Conservation (phyloP, 1,139 yeast genomes). For the Sugiyamaella novakii region DNA sequence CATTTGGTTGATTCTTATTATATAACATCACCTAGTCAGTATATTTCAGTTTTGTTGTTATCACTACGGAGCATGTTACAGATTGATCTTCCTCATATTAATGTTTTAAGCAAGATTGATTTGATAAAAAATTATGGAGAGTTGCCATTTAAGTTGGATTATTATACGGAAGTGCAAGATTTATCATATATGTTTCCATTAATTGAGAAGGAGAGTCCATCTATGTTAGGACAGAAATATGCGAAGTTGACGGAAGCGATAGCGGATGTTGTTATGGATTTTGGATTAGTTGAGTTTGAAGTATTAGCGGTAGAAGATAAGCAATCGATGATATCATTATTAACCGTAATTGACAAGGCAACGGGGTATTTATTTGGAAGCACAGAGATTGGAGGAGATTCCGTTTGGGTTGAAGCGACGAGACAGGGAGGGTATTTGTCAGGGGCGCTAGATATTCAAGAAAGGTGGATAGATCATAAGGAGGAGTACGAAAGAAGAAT, state of each 20-base stretch:
- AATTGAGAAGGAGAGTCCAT: conserved; percentile 66
- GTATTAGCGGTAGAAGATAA: conserved; percentile 91
- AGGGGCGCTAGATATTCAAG: conserved; percentile 76
- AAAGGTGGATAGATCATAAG: conserved; percentile 91
- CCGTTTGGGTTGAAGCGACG: conserved; percentile 93
- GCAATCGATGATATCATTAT: conserved; percentile 80
- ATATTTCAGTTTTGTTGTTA: conserved; percentile 77
- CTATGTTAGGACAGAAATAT: conserved; percentile 62
- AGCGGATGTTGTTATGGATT: conserved; percentile 83
- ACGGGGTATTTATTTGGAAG: conserved; percentile 92
- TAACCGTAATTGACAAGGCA: conserved; percentile 81
- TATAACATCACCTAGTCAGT: conserved; percentile 85
- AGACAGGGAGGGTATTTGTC: conserved; percentile 66
- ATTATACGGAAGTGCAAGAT: conserved; percentile 91
- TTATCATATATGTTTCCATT: conserved; percentile 66
- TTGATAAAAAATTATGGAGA: conserved; percentile 67
- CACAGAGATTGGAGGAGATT: conserved; percentile 92
- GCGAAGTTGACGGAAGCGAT: conserved; percentile 74
- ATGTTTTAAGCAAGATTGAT: conserved; percentile 90
- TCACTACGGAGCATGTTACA: conserved; percentile 91
- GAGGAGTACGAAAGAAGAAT: conserved; percentile 61
- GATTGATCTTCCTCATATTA: conserved; percentile 89
- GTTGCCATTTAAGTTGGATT: conserved; percentile 69
- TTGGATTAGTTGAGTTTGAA: conserved; percentile 83
- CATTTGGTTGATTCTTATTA: conserved; percentile 85